Conservation (phyloP, 352 stramenopile species). For the Phytopythium montanum region DNA sequence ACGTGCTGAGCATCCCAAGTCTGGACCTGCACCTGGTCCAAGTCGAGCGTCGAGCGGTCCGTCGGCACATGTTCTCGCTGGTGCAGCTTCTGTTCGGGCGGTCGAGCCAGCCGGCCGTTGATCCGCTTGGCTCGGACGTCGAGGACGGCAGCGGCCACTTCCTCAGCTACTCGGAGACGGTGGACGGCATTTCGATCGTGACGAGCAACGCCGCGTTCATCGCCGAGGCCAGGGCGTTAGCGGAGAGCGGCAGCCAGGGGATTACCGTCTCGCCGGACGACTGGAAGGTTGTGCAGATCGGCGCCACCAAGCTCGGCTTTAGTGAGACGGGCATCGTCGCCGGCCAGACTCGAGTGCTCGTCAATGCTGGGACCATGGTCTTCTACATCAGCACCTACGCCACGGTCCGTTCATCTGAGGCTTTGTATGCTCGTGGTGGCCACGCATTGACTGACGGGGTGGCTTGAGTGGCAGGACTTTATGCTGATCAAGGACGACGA, state of each 20-base stretch:
- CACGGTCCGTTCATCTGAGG: slow-evolving; percentile 23
- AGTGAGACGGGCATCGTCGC: slow-evolving; percentile 59
- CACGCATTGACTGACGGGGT: neutral
- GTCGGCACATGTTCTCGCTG: slow-evolving; percentile 51
- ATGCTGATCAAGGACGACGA: slow-evolving; percentile 76
- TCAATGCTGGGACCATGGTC: slow-evolving; percentile 53
- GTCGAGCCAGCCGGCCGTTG: neutral
- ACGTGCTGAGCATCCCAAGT: slow-evolving; percentile 51
- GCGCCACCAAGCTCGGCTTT: slow-evolving; percentile 56
- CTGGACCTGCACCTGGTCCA: slow-evolving; percentile 55
- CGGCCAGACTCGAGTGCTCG: slow-evolving; percentile 53
- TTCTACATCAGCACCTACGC: slow-evolving; percentile 73
- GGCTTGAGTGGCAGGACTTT: slow-evolving; percentile 30
- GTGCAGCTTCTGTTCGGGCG: slow-evolving; percentile 47
- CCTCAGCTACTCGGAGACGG: slow-evolving; percentile 58
- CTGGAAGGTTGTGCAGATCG: slow-evolving; percentile 66
- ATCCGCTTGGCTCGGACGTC: neutral
- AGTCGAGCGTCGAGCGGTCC: slow-evolving; percentile 36
- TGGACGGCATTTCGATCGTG: slow-evolving; percentile 52
- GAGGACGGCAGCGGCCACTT: slow-evolving; percentile 16
- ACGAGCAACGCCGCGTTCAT: slow-evolving; percentile 47
- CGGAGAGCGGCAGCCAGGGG: slow-evolving; percentile 30
- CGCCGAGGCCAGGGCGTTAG: slow-evolving; percentile 28
- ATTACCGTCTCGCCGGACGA: slow-evolving; percentile 58
- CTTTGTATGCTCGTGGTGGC: neutral